These are phyloP conservation scores for Combretum micranthum DNA, from an alignment of 345 rosid species.

Conservation along the genomic window DNA sequence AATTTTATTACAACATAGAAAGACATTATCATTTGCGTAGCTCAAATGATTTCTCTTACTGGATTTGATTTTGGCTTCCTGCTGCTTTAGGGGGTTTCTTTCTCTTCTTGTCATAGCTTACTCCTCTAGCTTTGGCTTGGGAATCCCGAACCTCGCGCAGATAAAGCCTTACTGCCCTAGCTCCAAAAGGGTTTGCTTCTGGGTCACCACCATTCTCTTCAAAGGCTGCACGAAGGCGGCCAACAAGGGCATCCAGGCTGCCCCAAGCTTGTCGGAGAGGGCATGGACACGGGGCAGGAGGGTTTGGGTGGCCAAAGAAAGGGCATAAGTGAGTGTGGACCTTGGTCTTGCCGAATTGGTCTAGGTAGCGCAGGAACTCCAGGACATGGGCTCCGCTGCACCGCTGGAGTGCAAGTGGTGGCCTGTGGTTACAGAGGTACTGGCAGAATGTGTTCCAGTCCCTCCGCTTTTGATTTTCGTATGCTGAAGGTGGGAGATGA, in stretches of 20 bases:
- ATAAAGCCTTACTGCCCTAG: conserved; percentile 89
- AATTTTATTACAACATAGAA: too few species aligned
- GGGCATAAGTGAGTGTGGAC: conserved; percentile 82
- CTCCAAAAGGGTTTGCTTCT: conserved; percentile 89
- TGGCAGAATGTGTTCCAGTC: conserved; percentile 98
- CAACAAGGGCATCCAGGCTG: conserved; percentile 88
- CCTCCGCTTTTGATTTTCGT: conserved; percentile 91
- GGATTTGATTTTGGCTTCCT: too few species aligned
- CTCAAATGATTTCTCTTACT: too few species aligned
- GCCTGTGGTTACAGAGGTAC: conserved; percentile 84
- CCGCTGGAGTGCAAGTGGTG: conserved; percentile 70
- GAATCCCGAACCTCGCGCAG: conserved; percentile 85
- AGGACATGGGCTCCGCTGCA: conserved; percentile 97
- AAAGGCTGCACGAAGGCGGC: conserved; percentile 92
- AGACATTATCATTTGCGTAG: too few species aligned
- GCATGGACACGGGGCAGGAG: conserved; percentile 91
- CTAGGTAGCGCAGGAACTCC: conserved; percentile 85
- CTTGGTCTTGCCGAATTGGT: conserved; percentile 92
- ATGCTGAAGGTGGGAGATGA: conserved; percentile 54
- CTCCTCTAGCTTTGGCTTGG: conserved; percentile 85
- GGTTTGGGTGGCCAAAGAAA: conserved; percentile 89
- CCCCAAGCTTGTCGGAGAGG: conserved; percentile 99
- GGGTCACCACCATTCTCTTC: conserved; percentile 94
- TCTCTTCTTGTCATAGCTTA: conserved; percentile 91
- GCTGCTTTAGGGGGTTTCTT: conserved; percentile 23